phyloP scores from a whole-genome alignment of 495 filamentous ascomycete genomes.

The Aspergillus baeticus region DNA sequence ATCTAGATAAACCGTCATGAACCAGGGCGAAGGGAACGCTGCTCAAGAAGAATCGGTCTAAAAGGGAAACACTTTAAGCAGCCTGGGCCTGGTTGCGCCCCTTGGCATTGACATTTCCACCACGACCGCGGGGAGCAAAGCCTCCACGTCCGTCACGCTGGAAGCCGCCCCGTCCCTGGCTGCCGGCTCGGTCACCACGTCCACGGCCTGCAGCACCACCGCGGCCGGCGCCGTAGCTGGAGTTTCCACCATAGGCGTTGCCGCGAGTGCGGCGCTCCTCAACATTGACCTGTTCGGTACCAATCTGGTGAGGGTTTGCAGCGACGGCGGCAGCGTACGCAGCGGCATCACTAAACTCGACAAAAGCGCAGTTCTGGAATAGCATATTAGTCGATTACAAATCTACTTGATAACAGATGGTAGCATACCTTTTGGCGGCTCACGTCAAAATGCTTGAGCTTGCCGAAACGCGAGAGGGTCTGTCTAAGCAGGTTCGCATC shows the following conservation, averaged over 20 bases:
- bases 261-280: slow-evolving; percentile 84
- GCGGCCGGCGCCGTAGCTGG: slow-evolving; percentile 59
- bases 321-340: slow-evolving; percentile 78
- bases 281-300: slow-evolving; percentile 74
- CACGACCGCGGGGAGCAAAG: slow-evolving; percentile 53
- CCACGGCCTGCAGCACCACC: slow-evolving; percentile 58
- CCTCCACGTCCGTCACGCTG: slow-evolving; percentile 63
- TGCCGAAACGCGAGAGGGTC: slow-evolving; percentile 69
- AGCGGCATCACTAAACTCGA: slow-evolving; percentile 79
- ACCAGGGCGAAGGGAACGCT: slow-evolving; percentile 26
- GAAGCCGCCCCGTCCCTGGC: slow-evolving; percentile 66
- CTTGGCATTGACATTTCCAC: slow-evolving; percentile 49
- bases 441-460: slow-evolving; percentile 84
- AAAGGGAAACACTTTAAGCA: slow-evolving; percentile 33
- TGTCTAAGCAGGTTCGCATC: slow-evolving; percentile 63
- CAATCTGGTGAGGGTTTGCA: slow-evolving; percentile 83
- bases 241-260: slow-evolving; percentile 58
- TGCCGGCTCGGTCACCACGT: slow-evolving; percentile 65
- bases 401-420: no score
- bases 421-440: slow-evolving; percentile 83
- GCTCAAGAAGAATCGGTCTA: slow-evolving; percentile 13
- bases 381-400: slow-evolving; percentile 1
- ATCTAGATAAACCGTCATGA: slow-evolving; percentile 15
- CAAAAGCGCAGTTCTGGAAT: slow-evolving; percentile 87
- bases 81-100: slow-evolving; percentile 50